Conservation (phyloP, 1,284 basidiomycete genomes). For the Hemileia vastatrix region DNA sequence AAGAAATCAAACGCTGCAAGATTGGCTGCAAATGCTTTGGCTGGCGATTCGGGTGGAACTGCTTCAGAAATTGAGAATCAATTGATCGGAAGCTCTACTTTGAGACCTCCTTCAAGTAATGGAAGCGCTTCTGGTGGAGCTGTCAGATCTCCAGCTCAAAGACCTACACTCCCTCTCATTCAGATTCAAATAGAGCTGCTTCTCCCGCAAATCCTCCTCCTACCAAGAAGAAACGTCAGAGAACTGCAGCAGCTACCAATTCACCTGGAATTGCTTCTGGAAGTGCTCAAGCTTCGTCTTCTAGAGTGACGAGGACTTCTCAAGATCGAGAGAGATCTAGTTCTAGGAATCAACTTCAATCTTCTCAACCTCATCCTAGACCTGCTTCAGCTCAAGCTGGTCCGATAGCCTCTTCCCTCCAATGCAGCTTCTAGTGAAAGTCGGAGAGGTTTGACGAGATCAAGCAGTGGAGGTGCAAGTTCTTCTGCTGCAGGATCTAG, state of each 20-base stretch:
- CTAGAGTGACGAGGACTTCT: background rate
- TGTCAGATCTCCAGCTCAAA: background rate
- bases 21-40: slow-evolving; percentile 27
- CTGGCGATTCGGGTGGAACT: slow-evolving; percentile 5
- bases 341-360: background rate
- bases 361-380: background rate
- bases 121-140: background rate
- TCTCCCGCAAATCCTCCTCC: background rate
- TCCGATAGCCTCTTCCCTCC: background rate
- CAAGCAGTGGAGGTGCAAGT: background rate
- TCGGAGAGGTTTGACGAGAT: background rate
- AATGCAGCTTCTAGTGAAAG: background rate
- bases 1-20: slow-evolving; percentile 31
- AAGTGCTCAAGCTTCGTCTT: background rate
- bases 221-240: background rate
- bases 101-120: background rate
- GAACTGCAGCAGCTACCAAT: background rate
- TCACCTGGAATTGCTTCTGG: background rate
- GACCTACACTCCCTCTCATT: background rate
- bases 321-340: background rate
- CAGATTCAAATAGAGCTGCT: background rate
- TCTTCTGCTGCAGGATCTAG: background rate
- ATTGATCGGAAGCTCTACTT: background rate
- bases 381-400: background rate
- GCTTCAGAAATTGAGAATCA: background rate